Base-by-base conservation (phyloP, 2,329 filamentous ascomycete genomes). In the Juglanconis oblonga region DNA sequence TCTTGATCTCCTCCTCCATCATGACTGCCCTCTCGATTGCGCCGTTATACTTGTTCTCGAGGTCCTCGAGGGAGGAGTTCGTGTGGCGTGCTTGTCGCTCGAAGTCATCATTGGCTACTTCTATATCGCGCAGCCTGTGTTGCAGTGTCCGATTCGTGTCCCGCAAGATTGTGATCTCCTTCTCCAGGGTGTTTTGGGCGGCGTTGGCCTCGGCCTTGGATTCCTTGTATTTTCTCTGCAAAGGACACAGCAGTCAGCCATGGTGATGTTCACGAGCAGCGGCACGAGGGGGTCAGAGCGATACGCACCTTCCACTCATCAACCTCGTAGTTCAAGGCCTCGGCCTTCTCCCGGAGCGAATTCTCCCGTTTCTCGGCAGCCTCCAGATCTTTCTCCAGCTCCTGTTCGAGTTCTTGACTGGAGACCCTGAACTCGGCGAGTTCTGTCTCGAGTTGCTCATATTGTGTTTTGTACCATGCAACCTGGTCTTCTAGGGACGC, bases 31-130 rank as follows among this genome's bases (percentile, higher is more conserved):
- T 84, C 77, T 99, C 95, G 67, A 99, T 96, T 4, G 93, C 87
- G 59, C 96, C 86, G 73, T 97, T 98, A 76, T 95, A 97, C 76
- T 98, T 99, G 64, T 90, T 94, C 76, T 99, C 95, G 74, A 99
- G 82, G 71, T 99, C 95, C 76, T 99, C 95, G 64, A 98, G 85
- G 54, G 94, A 97, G 49, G 93, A 97, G 40, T 92, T 93, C 33
- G 94, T 97, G 75, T 97, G 95, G 68, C 95, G 88, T 67, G 95
- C 94, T 77, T 98, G 94, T 66, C 92, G 88, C 79, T 99, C 95
- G 72, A 94, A 97, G 75, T 99, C 95, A 80, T 99, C 95, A 77
- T 98, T 99, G 72, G 91, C 92, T 58, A 99, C 95, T 76, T 99
- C 95, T 68, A 94, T 97, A 73, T 99, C 95, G 67, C 95, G 88